Percentiles rank a stretch among this genome's conserved stretches.
Evolutionary conservation across 768 basidiomycete species (phyloP).

Genomic region (Gymnopilus junonius): DNA sequence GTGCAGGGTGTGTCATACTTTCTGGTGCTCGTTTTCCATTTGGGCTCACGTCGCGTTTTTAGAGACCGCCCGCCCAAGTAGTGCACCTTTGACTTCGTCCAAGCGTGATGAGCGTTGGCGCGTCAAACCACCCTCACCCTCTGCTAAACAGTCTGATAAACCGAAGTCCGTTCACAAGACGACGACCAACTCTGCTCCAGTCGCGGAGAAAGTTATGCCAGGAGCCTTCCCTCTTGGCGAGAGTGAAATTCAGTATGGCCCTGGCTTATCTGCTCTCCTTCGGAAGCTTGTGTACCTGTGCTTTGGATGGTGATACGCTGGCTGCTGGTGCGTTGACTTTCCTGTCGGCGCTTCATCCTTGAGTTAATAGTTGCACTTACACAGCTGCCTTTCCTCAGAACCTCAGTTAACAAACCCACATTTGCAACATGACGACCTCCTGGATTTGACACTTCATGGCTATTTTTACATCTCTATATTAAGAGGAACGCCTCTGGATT

Average conservation of each 20-base stretch:
- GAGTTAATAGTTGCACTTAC: neutral
- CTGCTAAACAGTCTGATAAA: neutral
- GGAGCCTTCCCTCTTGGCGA: neutral
- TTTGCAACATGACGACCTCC: neutral
- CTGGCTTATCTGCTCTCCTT: neutral
- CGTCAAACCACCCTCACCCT: neutral
- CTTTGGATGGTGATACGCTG: neutral
- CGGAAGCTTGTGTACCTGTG: neutral
- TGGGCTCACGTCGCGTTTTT: neutral
- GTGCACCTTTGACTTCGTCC: neutral
- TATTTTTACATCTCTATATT: too few relatives aligned
- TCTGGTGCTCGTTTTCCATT: neutral
- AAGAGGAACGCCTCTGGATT: too few relatives aligned
- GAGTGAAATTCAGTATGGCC: neutral
- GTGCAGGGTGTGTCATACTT: neutral
- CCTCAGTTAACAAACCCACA: neutral
- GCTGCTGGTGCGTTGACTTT: neutral
- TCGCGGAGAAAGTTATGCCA: neutral
- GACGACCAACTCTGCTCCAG: too few relatives aligned
- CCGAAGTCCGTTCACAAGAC: too few relatives aligned
- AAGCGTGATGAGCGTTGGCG: neutral
- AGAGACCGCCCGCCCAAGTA: neutral
- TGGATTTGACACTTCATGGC: neutral
- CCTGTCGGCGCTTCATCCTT: too few relatives aligned
- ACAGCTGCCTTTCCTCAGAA: neutral